Evolutionary conservation across 768 basidiomycete genomes (phyloP).

Genomic region (Russula earlei): DNA sequence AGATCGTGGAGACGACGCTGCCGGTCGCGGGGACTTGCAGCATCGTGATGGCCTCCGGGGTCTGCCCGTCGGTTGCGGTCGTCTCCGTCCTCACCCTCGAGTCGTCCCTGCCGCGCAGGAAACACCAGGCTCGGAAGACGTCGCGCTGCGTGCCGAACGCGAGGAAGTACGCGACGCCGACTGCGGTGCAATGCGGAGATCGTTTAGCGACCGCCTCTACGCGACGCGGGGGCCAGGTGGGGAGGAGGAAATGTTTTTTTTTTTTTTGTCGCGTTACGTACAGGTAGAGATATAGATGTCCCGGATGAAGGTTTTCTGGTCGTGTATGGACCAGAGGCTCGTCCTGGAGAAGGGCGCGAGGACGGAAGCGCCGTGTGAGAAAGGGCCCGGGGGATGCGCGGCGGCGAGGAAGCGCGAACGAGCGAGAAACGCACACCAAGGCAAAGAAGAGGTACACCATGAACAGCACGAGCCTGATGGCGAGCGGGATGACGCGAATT

Average conservation of each 20-base stretch:
- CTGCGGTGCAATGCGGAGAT: not conserved
- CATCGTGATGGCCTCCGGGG: not conserved
- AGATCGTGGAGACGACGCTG: not conserved
- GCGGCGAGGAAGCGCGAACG: too few species aligned
- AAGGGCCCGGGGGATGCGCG: too few species aligned
- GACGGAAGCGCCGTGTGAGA: not conserved
- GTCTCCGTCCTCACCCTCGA: not conserved
- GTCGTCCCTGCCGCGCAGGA: not conserved
- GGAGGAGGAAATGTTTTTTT: not conserved
- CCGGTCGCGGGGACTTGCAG: too few species aligned
- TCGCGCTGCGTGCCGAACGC: conserved; percentile 9
- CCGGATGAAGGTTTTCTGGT: not conserved
- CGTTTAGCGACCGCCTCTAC: not conserved
- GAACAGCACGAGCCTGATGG: not conserved
- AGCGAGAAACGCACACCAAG: not conserved
- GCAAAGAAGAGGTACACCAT: not conserved
- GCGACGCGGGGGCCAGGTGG: not conserved
- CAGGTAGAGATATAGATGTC: conserved; percentile 13
- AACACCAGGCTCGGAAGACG: conserved; percentile 4
- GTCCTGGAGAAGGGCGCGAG: not conserved
- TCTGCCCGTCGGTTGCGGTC: not conserved
- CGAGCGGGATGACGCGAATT: conserved; percentile 1
- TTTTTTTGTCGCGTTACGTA: not conserved
- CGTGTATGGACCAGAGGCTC: conserved; percentile 2
- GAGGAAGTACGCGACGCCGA: conserved; percentile 7